Percentiles rank a stretch among this genome's conserved stretches.
Conservation (phyloP, 768 basidiomycete species). For the Leccinellum rugosiceps region DNA sequence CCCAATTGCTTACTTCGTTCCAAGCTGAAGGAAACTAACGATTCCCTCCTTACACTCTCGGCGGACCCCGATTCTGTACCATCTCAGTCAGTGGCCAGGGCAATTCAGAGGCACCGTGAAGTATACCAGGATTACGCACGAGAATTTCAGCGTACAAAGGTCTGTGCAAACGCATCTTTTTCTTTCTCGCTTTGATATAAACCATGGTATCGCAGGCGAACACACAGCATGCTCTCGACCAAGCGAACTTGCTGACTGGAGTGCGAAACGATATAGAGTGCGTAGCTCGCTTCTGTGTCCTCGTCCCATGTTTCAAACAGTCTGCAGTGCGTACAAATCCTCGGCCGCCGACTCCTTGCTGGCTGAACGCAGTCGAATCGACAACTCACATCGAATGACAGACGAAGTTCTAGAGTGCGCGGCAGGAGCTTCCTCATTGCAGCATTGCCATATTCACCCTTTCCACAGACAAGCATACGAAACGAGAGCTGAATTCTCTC, state of each 20-base stretch:
- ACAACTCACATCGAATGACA: conserved; percentile 92
- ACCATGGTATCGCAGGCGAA: conserved; percentile 53
- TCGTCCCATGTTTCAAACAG: neutral
- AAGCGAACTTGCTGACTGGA: conserved; percentile 82
- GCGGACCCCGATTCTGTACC: conserved; percentile 60
- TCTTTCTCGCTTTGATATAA: neutral
- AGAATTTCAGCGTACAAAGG: conserved; percentile 87
- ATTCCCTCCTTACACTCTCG: conserved; percentile 67
- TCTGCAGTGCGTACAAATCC: conserved; percentile 80
- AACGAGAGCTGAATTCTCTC: conserved; percentile 87
- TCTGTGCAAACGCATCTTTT: conserved; percentile 23
- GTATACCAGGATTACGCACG: conserved; percentile 83
- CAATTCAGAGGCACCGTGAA: conserved; percentile 88
- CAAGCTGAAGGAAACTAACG: conserved; percentile 85
- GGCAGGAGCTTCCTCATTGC: neutral
- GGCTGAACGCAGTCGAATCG: conserved; percentile 84
- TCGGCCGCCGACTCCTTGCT: conserved; percentile 84
- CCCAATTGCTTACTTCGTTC: conserved; percentile 8
- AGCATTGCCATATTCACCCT: neutral
- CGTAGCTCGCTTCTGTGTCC: conserved; percentile 21
- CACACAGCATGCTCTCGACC: conserved; percentile 77
- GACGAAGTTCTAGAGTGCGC: conserved; percentile 86
- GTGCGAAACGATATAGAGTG: conserved; percentile 97
- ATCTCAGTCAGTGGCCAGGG: conserved; percentile 81
- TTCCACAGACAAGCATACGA: conserved; percentile 87